Evolutionary conservation across 2,329 filamentous ascomycete genomes (phyloP).

Genomic region (Colletotrichum sp.): DNA sequence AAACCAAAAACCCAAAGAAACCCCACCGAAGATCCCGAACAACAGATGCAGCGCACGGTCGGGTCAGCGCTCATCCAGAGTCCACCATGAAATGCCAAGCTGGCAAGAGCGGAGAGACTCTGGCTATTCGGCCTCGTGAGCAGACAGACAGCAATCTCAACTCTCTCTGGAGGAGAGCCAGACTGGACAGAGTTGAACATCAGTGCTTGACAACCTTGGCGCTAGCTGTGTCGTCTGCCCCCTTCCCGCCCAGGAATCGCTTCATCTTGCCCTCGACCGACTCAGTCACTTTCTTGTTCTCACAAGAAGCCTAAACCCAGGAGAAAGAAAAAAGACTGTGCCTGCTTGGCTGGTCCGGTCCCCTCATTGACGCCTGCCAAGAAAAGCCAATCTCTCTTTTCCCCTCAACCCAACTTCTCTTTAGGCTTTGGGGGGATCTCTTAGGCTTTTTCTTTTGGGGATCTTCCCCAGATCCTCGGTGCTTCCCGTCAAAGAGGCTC

Average conservation of each 20-base stretch:
- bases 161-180: neutral
- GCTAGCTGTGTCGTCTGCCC: neutral
- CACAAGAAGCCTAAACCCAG: neutral
- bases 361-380: neutral
- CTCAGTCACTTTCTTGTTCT: neutral
- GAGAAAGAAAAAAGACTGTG: neutral
- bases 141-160: neutral
- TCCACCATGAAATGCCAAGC: neutral
- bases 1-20: neutral
- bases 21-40: neutral
- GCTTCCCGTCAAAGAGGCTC: neutral
- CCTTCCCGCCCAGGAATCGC: neutral
- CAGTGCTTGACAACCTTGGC: neutral
- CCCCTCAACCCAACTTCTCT: neutral
- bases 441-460: neutral
- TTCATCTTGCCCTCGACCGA: neutral
- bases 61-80: neutral
- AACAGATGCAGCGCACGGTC: constrained; percentile 11
- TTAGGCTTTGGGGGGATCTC: neutral
- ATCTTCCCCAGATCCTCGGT: neutral
- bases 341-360: neutral
- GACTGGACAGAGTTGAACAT: neutral
- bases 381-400: neutral
- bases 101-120: neutral
- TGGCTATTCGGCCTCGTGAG: neutral